These are phyloP conservation scores for Hericium erinaceus DNA, from an alignment of 768 basidiomycete genomes.

Conservation along the genomic window DNA sequence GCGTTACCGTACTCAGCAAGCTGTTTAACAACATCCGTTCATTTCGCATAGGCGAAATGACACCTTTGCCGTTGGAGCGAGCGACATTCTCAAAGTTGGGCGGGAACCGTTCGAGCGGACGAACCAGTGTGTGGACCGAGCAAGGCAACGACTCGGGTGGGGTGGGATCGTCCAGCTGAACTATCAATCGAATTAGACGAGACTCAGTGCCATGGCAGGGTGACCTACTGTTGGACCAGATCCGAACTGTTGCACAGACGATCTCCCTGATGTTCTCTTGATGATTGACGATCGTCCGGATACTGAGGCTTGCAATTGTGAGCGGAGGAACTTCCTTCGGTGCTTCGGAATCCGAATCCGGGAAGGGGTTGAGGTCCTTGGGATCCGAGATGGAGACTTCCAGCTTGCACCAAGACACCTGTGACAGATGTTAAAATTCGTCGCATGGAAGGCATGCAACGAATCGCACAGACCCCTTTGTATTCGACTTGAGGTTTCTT, in stretches of 20 bases:
- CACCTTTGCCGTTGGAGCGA: constrained; percentile 51
- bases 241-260: constrained; percentile 74
- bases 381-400: constrained; percentile 79
- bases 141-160: constrained; percentile 84
- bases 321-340: constrained; percentile 81
- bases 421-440: not conserved
- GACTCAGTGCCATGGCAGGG: not conserved
- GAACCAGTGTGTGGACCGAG: constrained; percentile 77
- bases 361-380: constrained; percentile 79
- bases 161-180: constrained; percentile 83
- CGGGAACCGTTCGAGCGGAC: constrained; percentile 84
- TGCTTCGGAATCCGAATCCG: constrained; percentile 57
- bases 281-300: constrained; percentile 90
- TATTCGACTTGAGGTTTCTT: constrained; percentile 66
- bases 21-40: constrained; percentile 82
- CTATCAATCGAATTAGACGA: constrained; percentile 29
- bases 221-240: constrained; percentile 66
- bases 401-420: constrained; percentile 97
- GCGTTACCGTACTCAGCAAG: constrained; percentile 46
- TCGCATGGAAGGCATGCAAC: not conserved
- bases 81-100: constrained; percentile 70
- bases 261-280: constrained; percentile 90
- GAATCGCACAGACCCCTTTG: constrained; percentile 49
- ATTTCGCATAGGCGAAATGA: constrained; percentile 65
- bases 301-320: constrained; percentile 81